A percentile compares a stretch with the other conserved stretches of the same genome.
Evolutionary conservation across 768 basidiomycete species (phyloP).

Genomic region (Hericium erinaceus): DNA sequence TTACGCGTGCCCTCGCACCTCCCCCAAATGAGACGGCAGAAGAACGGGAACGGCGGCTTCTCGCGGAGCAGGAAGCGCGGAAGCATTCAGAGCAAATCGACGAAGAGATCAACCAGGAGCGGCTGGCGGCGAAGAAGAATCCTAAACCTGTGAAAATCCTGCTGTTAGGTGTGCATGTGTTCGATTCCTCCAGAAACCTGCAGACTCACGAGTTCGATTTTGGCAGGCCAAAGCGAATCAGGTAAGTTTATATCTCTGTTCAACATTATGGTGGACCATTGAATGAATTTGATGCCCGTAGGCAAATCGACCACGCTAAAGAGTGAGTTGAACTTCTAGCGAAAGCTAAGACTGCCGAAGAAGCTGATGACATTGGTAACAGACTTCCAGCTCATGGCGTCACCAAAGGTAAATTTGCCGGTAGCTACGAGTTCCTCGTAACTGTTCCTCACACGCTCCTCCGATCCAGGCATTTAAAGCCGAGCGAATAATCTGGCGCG

Average conservation of each 20-base stretch:
- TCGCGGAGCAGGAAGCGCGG: constrained; percentile 46
- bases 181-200: too few relatives aligned
- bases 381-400: constrained; percentile 70
- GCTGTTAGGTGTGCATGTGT: constrained; percentile 22
- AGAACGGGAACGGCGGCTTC: constrained; percentile 34
- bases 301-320: constrained; percentile 32
- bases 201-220: background rate
- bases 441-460: background rate
- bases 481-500: constrained; percentile 73
- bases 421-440: background rate
- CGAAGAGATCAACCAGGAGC: constrained; percentile 26
- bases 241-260: constrained; percentile 11
- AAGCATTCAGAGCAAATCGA: constrained; percentile 42
- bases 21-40: constrained; percentile 46
- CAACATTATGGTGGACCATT: too few relatives aligned
- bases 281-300: background rate
- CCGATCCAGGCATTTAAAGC: constrained; percentile 33
- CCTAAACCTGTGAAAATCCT: constrained; percentile 26
- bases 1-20: constrained; percentile 43
- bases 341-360: too few relatives aligned
- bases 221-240: constrained; percentile 24
- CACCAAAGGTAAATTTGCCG: constrained; percentile 25
- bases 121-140: constrained; percentile 17
- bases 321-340: constrained; percentile 17
- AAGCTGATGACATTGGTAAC: background rate